Evolutionary conservation across 2,329 filamentous ascomycete genomes (phyloP), one percentile per base, ranked within the genome.

Genomic region (Fusarium napiforme): DNA sequence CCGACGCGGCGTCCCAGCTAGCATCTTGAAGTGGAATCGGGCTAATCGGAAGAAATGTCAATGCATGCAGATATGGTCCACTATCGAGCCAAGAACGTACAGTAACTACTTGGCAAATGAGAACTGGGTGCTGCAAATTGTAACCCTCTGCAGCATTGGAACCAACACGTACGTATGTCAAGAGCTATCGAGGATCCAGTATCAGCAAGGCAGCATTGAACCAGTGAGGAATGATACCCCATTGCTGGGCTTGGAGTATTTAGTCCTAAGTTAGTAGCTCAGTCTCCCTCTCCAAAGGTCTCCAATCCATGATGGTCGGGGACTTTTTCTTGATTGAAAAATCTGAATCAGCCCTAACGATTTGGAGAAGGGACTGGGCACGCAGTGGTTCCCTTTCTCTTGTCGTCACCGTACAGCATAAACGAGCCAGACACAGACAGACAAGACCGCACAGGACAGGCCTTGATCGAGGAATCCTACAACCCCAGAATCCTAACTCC

Each of bases 271-370:
- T 28, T 28, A 34, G 19, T 21, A 50, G 15, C 30, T 30, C 30
- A 37, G 34, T 21, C 30, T 59, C 58, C 16, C 34, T 59, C 58
- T 59, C 62, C 67, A 63, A 66, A 60, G 34, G 60, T 74, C 60
- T 65, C 67, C 57, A 72, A 74, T 43, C 45, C 46, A n/a, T 39
- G 34, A n/a, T 55, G 42, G 40, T 36, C 60, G 70, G 61, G 60
- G 63, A 60, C 66, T 70, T 59, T 64, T 67, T 56, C 50, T 56
- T 52, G 52, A 46, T 63, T 37, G 42, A 67, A 68, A 46, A 49
- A 47, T 73, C 62, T 47, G 30, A 49, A 47, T 73, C 64, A 76
- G 70, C 75, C 75, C 59, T 75, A 67, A 58, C 39, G 46, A 73
- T 64, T 77, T 76, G 69, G 67, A 75, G 75, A 75, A 67, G 64